phyloP scores from a whole-genome alignment of 106 monocot genomes.

The Dactylorhiza incarnata region DNA sequence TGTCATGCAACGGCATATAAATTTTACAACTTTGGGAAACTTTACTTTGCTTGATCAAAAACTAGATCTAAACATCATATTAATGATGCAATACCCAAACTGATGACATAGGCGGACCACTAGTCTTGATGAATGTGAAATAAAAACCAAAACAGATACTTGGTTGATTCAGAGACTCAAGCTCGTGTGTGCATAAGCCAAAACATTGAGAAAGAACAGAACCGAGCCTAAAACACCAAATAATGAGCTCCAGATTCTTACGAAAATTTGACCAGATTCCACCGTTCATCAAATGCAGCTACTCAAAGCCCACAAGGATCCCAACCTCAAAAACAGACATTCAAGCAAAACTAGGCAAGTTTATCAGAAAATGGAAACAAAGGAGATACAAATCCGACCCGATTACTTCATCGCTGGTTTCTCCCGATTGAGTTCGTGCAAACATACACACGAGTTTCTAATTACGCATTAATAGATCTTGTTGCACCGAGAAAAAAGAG shows the following conservation, averaged over 20 bases:
- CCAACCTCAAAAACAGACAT: not conserved
- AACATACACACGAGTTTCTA: not conserved
- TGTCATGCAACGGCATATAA: not conserved
- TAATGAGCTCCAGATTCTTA: not conserved
- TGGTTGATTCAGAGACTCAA: not conserved
- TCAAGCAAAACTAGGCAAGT: not conserved
- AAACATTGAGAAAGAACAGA: not conserved
- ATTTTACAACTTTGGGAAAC: not conserved
- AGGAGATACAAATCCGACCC: not conserved
- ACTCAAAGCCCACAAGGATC: not conserved
- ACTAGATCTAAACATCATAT: not conserved
- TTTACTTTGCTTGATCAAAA: not conserved
- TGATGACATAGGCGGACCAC: not conserved
- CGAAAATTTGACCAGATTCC: not conserved
- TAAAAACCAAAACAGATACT: not conserved
- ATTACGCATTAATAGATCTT: not conserved
- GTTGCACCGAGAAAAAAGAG: not conserved
- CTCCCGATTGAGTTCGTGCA: not conserved
- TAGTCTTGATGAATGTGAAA: not conserved
- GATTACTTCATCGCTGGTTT: not conserved
- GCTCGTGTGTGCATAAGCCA: not conserved
- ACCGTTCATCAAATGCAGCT: not conserved
- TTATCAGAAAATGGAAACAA: not conserved
- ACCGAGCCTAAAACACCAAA: not conserved
- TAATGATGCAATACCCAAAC: not conserved